Conservation (phyloP, 2,329 filamentous ascomycete genomes). For the Cytospora piceae region DNA sequence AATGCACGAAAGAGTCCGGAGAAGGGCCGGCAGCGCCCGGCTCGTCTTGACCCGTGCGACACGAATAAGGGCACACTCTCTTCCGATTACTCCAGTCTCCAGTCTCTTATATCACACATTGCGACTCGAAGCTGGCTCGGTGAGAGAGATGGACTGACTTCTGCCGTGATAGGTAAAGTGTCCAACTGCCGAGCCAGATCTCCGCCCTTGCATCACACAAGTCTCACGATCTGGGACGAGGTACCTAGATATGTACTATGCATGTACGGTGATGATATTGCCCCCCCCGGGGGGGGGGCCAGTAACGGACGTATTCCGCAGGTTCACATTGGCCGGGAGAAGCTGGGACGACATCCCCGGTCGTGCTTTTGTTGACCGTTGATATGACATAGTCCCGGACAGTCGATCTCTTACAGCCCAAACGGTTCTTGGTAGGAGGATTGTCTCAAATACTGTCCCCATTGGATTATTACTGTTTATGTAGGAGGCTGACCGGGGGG, state of each 20-base stretch:
- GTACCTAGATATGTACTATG: background rate
- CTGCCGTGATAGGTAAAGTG: background rate
- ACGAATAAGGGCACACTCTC: slow-evolving; percentile 8
- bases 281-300: too few species aligned
- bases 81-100: slow-evolving; percentile 26
- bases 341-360: background rate
- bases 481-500: too few species aligned
- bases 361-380: background rate
- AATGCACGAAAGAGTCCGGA: slow-evolving; percentile 28
- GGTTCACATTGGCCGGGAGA: background rate
- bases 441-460: too few species aligned
- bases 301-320: background rate
- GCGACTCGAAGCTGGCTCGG: background rate
- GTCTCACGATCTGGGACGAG: background rate
- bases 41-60: slow-evolving; percentile 20
- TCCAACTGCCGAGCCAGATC: slow-evolving; percentile 28
- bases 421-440: background rate
- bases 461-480: too few species aligned
- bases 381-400: background rate
- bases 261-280: background rate
- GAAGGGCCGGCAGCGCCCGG: slow-evolving; percentile 28
- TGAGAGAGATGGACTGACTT: background rate
- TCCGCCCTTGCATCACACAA: slow-evolving; percentile 21
- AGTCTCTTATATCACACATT: slow-evolving; percentile 2
- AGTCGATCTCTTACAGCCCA: background rate